Conservation (phyloP, 1,284 basidiomycete species). For the Porogramme epimiltina region DNA sequence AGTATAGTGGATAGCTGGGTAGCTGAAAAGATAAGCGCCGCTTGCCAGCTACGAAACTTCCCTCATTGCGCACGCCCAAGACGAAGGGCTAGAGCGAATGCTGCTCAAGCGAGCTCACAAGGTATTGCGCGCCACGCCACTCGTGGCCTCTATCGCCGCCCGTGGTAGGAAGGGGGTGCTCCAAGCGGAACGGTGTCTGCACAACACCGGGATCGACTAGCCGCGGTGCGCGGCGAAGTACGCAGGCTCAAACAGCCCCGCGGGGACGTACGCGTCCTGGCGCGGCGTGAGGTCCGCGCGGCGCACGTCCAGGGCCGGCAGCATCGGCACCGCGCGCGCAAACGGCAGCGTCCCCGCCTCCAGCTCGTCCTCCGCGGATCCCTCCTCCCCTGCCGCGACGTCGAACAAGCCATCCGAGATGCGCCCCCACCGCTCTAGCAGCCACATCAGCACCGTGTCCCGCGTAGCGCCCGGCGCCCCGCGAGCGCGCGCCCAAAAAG, state of each 20-base stretch:
- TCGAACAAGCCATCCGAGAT: conserved; percentile 32
- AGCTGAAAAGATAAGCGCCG: too few relatives aligned
- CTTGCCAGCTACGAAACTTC: too few relatives aligned
- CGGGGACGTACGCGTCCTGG: background rate
- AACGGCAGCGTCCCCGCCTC: background rate
- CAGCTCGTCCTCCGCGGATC: conserved; percentile 1
- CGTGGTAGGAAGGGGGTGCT: background rate
- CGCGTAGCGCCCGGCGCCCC: conserved; percentile 23
- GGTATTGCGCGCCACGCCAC: too few relatives aligned
- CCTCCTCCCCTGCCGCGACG: conserved; percentile 1
- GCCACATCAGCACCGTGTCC: conserved; percentile 29
- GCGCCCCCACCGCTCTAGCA: conserved; percentile 33
- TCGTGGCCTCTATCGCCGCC: too few relatives aligned
- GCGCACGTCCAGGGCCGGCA: background rate
- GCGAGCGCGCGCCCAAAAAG: conserved; percentile 33
- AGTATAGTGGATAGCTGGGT: too few relatives aligned
- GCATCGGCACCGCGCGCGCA: background rate
- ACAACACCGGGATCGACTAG: background rate
- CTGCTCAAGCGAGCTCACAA: too few relatives aligned
- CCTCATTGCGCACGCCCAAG: too few relatives aligned
- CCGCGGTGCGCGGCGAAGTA: too few relatives aligned
- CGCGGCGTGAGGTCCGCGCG: background rate
- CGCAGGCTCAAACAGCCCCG: too few relatives aligned
- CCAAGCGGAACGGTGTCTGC: background rate
- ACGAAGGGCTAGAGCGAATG: too few relatives aligned